phyloP scores from a whole-genome alignment of 1,284 basidiomycete species.

The Trichosporon faecale region DNA sequence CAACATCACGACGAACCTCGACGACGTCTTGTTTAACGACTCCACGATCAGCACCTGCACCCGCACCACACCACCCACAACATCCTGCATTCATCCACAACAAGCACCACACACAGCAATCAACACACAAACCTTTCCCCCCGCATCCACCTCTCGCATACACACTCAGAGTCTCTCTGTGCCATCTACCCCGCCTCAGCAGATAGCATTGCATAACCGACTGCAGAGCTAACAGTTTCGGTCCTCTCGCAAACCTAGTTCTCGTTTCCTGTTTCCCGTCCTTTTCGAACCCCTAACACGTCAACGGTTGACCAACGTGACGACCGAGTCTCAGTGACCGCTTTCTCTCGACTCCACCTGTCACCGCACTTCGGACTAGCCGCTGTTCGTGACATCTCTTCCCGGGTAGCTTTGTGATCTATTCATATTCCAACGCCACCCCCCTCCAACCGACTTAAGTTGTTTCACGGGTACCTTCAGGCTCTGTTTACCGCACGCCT shows the following conservation, averaged over 20 bases:
- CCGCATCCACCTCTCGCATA: slow-evolving; percentile 8
- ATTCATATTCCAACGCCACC: slow-evolving; percentile 4
- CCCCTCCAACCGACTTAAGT: not conserved
- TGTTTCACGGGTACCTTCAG: not conserved
- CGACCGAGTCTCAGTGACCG: not conserved
- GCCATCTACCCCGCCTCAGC: not conserved
- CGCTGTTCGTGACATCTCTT: not conserved
- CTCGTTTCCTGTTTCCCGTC: not conserved
- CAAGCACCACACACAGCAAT: not conserved
- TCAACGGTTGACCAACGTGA: slow-evolving; percentile 7
- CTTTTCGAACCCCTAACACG: not conserved
- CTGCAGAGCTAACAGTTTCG: not conserved
- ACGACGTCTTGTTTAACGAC: slow-evolving; percentile 2
- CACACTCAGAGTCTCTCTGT: not conserved
- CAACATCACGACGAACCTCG: slow-evolving; percentile 5
- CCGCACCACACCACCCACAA: not conserved
- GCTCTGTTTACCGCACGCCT: not conserved
- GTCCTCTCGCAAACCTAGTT: not conserved
- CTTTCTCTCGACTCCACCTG: not conserved
- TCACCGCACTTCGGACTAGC: not conserved
- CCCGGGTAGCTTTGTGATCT: not conserved
- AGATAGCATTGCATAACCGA: not conserved
- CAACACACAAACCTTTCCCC: slow-evolving; percentile 12
- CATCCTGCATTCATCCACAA: not conserved
- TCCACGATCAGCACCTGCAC: not conserved